Evolutionary conservation across 345 rosid species (phyloP).

Genomic region (Eutrema japonicum): DNA sequence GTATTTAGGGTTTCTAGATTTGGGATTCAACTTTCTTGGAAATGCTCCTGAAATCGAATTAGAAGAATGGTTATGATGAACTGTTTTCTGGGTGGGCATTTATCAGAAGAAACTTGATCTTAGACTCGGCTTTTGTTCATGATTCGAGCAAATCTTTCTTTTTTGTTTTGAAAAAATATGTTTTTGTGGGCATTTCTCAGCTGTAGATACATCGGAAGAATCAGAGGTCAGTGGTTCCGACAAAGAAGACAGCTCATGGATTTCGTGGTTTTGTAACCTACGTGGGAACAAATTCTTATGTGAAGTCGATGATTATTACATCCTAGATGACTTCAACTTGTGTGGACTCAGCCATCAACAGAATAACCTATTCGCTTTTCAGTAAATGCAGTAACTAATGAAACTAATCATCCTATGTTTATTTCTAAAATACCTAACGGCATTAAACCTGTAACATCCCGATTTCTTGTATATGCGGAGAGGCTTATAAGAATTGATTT

Average conservation of each 20-base stretch:
- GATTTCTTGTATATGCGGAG: too few species aligned
- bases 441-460: too few species aligned
- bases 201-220: conserved; percentile 47
- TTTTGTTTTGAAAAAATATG: too few species aligned
- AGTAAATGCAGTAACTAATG: too few species aligned
- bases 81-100: too few species aligned
- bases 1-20: conserved; percentile 18
- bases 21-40: conserved; percentile 3
- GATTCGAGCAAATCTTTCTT: not conserved
- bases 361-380: too few species aligned
- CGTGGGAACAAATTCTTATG: conserved; percentile 88
- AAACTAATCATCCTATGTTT: too few species aligned
- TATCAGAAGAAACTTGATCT: not conserved
- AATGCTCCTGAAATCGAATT: not conserved
- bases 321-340: conserved; percentile 88
- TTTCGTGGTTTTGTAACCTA: conserved; percentile 86
- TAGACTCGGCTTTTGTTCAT: not conserved
- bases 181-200: too few species aligned
- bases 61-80: too few species aligned
- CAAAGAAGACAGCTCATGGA: conserved; percentile 83
- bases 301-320: conserved; percentile 83
- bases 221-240: conserved; percentile 91
- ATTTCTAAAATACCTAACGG: too few species aligned
- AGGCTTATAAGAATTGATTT: too few species aligned
- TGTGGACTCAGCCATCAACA: conserved; percentile 67